Evolutionary conservation across 345 rosid species (phyloP), one percentile per base, ranked within the genome.

Genomic region (Hibiscus trionum): DNA sequence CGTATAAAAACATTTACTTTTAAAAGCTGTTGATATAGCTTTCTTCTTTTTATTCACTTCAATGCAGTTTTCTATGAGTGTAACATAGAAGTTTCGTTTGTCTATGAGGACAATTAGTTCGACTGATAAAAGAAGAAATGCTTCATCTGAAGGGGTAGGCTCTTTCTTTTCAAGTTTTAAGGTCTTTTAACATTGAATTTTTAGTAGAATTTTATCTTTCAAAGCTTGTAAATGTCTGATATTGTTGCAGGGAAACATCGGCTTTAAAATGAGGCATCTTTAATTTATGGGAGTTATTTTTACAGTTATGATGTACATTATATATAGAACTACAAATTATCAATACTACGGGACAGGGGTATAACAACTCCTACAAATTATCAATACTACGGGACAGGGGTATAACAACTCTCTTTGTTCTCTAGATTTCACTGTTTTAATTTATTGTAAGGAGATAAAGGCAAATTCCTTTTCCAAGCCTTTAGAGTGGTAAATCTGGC

Each of bases 301-400:
- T 84, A 80, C 82, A 76, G 82, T 77, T 27, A 90, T 87, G 87
- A 69, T 96, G 82, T 87, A 89, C 80, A 79, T 91, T 83, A 88
- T 93, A 73, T 95, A 92, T 80, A 95, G 93, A 79, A 90, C 96
- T n/a, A 87, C 92, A 70, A 81, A 79, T 50, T 81, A 87, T 66
- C 99, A 95, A 53, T 86, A 88, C 80, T 82, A 83, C 73, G 90
- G 86, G 33, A 86, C 99, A 50, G 84, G 87, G 97, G n/a, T n/a
- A n/a, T n/a, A n/a, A n/a, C n/a, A n/a, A n/a, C n/a, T n/a, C n/a
- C n/a, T n/a, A n/a, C n/a, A n/a, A n/a, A n/a, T n/a, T n/a, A n/a
- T n/a, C n/a, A n/a, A n/a, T n/a, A n/a, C n/a, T n/a, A n/a, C n/a
- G n/a, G n/a, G n/a, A n/a, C n/a, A n/a, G n/a, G n/a, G n/a, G 99